Percentiles rank a stretch among this genome's conserved stretches.
phyloP scores from a whole-genome alignment of 192 early-diverging fungal genomes.

The Backusella macrospora region DNA sequence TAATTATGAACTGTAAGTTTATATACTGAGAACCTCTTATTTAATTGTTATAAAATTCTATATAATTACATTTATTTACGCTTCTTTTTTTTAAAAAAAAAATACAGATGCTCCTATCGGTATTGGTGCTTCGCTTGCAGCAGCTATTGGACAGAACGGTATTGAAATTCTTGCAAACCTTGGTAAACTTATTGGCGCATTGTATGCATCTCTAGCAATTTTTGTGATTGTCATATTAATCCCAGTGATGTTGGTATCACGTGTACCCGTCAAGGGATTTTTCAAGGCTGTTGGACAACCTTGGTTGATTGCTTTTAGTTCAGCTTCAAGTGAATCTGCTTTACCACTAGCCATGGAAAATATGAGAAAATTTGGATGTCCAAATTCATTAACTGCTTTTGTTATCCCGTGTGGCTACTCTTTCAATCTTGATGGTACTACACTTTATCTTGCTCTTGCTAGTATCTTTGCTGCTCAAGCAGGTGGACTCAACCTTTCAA shows the following conservation, averaged over 20 bases:
- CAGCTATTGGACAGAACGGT: slow-evolving; percentile 63
- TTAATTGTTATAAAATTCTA: background rate
- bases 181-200: slow-evolving; percentile 67
- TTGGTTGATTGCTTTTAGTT: slow-evolving; percentile 73
- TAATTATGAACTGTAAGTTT: slow-evolving; percentile 61
- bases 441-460: slow-evolving; percentile 71
- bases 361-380: slow-evolving; percentile 67
- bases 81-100: background rate
- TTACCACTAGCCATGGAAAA: slow-evolving; percentile 72
- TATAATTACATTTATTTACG: background rate
- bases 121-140: slow-evolving; percentile 60
- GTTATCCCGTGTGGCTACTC: slow-evolving; percentile 75
- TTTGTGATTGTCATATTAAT: slow-evolving; percentile 62
- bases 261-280: slow-evolving; percentile 61
- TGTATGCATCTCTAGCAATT: slow-evolving; percentile 61
- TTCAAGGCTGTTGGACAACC: slow-evolving; percentile 55
- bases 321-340: slow-evolving; percentile 74
- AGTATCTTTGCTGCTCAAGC: slow-evolving; percentile 73
- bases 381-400: slow-evolving; percentile 65
- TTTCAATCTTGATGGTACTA: slow-evolving; percentile 80
- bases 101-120: slow-evolving; percentile 61
- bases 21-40: too few species aligned
- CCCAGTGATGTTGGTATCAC: slow-evolving; percentile 56
- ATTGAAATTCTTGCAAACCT: slow-evolving; percentile 55
- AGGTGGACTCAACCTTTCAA: slow-evolving; percentile 44